These are phyloP conservation scores for Chytriomyces sp. DNA, from an alignment of 192 early-diverging fungal genomes.

Conservation along the genomic window DNA sequence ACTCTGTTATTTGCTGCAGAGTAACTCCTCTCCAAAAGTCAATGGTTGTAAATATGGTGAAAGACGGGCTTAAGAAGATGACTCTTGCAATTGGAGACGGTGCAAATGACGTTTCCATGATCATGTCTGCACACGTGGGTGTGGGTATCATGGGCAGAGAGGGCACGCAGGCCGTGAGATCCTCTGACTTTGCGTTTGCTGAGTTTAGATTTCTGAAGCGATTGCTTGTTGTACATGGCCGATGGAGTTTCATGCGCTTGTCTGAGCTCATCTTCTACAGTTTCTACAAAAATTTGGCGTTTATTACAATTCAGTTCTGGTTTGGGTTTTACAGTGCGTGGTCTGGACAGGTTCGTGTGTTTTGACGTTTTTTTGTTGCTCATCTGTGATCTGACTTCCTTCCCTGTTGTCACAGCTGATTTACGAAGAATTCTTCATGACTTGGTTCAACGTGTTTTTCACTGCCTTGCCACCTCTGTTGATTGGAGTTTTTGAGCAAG, in stretches of 20 bases:
- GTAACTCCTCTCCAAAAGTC: constrained; percentile 67
- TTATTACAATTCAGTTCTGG: constrained; percentile 56
- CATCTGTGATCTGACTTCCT: neutral
- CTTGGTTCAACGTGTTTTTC: constrained; percentile 60
- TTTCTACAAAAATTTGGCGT: constrained; percentile 66
- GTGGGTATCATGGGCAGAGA: constrained; percentile 66
- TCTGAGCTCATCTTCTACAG: constrained; percentile 51
- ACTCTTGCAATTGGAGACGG: constrained; percentile 73
- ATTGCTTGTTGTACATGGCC: constrained; percentile 60
- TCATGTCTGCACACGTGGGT: constrained; percentile 60
- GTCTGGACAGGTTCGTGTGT: constrained; percentile 51
- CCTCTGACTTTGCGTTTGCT: constrained; percentile 60
- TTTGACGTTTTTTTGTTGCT: constrained; percentile 8
- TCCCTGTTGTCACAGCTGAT: constrained; percentile 34
- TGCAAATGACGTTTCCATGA: constrained; percentile 70
- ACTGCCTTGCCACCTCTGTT: constrained; percentile 58
- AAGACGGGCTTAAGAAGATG: constrained; percentile 73
- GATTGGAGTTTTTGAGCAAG: constrained; percentile 56
- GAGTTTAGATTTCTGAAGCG: constrained; percentile 62
- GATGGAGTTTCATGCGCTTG: constrained; percentile 52
- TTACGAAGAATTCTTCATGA: constrained; percentile 63
- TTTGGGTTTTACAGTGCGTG: constrained; percentile 57
- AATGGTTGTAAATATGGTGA: constrained; percentile 57
- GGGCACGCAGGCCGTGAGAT: constrained; percentile 64
- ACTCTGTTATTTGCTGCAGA: constrained; percentile 63